A percentile compares a stretch with the other conserved stretches of the same genome.
Evolutionary conservation across 345 rosid genomes (phyloP).

Genomic region (Brassica juncea): DNA sequence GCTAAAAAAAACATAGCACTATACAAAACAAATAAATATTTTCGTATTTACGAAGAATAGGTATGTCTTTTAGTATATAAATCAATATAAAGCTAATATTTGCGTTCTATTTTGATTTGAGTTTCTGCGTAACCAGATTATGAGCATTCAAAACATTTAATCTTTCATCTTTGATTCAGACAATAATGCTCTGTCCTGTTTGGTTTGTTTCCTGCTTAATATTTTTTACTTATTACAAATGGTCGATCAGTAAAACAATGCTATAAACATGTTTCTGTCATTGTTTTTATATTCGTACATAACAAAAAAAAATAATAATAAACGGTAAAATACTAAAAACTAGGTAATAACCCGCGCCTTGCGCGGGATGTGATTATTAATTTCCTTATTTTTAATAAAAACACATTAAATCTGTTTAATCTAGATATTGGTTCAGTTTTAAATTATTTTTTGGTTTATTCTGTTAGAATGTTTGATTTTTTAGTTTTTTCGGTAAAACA

Average conservation of each 20-base stretch:
- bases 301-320: neutral
- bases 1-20: no score
- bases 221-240: neutral
- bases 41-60: neutral
- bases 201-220: no score
- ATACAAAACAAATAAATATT: no score
- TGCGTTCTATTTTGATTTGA: slow-evolving; percentile 5
- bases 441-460: no score
- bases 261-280: neutral
- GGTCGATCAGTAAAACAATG: neutral
- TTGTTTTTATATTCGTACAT: neutral
- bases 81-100: slow-evolving; percentile 14
- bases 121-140: neutral
- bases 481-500: no score
- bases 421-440: no score
- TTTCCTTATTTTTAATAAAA: no score
- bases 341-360: no score
- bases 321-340: no score
- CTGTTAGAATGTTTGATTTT: no score
- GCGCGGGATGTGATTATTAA: no score
- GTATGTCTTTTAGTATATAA: slow-evolving; percentile 11
- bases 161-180: neutral
- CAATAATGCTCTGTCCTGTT: neutral
- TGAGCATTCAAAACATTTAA: slow-evolving; percentile 5
- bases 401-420: no score